Percentiles rank a stretch among this genome's conserved stretches.
phyloP scores from a whole-genome alignment of 208 protist genomes.

The Leishmania tarentolae region DNA sequence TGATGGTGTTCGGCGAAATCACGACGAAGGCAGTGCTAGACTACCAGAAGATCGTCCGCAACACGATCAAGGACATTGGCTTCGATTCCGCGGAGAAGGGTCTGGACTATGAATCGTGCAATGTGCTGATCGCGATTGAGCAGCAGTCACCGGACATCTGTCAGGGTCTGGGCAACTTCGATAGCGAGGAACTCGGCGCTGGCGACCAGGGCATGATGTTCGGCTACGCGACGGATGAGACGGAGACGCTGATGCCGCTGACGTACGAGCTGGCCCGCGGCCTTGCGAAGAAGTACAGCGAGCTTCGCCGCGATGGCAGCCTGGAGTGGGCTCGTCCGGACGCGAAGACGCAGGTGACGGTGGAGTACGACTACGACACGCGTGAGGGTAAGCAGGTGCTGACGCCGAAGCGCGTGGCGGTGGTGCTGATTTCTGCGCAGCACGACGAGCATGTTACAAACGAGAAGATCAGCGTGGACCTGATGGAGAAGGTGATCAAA shows the following conservation, averaged over 20 bases:
- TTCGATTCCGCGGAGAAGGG: constrained; percentile 96
- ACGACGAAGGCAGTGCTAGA: constrained; percentile 97
- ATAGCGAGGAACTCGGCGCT: constrained; percentile 97
- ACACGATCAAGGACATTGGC: constrained; percentile 98
- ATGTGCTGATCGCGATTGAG: constrained; percentile 97
- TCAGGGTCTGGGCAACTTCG: constrained; percentile 96
- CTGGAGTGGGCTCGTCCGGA: constrained; percentile 98
- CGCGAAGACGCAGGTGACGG: constrained; percentile 99
- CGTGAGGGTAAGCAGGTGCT: constrained; percentile 84
- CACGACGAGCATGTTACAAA: constrained; percentile 96
- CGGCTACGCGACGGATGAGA: constrained; percentile 99
- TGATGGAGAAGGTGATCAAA: constrained; percentile 97
- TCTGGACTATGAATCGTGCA: constrained; percentile 99
- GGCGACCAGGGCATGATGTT: constrained; percentile 99
- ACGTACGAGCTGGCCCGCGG: constrained; percentile 96
- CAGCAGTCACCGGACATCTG: constrained; percentile 99
- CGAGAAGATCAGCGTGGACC: constrained; percentile 91
- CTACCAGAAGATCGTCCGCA: constrained; percentile 98
- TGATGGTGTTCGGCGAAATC: constrained; percentile 99
- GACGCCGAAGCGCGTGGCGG: constrained; percentile 96
- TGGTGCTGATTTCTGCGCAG: constrained; percentile 99
- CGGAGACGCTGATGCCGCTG: constrained; percentile 97
- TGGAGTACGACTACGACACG: constrained; percentile 97
- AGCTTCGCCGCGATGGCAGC: constrained; percentile 94
- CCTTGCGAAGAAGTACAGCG: constrained; percentile 95